Base-by-base conservation (phyloP, 306 rosid genomes). In the Cicer judaicum region DNA sequence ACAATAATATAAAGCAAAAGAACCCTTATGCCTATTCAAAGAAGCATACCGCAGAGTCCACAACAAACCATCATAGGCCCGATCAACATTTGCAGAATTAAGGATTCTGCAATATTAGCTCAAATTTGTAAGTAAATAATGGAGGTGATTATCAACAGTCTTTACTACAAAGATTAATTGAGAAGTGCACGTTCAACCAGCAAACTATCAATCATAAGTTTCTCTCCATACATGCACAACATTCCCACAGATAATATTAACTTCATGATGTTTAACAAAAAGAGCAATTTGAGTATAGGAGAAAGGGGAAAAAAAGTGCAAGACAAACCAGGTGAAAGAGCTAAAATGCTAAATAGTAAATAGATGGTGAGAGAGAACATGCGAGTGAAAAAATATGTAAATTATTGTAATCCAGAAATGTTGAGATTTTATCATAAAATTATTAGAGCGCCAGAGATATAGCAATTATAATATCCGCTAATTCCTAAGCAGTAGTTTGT, bases 11-110 rank as follows among this genome's bases (percentile, higher is more conserved):
- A 7, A 16, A 39, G 60, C 50, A 75, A 76, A 39, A 72, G 67
- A 66, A 78, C 68, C 70, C 53, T 48, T 61, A 65, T 13, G 34
- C 42, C 36, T 48, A 38, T 52, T 54, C 11, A 21, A 68, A 82
- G 82, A 10, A 77, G 79, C 87, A 80, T 86, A 91, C 97, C 96
- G 85, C 69, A 91, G 78, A 68, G 93, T 93, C 98, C 98, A 93
- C 76, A 93, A 78, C 74, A 92, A 86, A 56, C 92, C 92, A 84
- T 92, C 96, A 79, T 89, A 93, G 78, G 86, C 81, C 50, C 84
- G 96, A 55, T 86, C 89, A 85, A 82, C 80, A 81, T 87, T 91
- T 18, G 98, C 97, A 80, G 88, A 90, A 52, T 87, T 91, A 88
- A 91, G 73, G 54, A 91, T 88, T 84, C 98, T 93, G 96, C 88